Percentiles rank a stretch among this genome's conserved stretches.
Evolutionary conservation across 1,139 yeast genomes (phyloP).

Genomic region (Citeromyces hawaiiensis): DNA sequence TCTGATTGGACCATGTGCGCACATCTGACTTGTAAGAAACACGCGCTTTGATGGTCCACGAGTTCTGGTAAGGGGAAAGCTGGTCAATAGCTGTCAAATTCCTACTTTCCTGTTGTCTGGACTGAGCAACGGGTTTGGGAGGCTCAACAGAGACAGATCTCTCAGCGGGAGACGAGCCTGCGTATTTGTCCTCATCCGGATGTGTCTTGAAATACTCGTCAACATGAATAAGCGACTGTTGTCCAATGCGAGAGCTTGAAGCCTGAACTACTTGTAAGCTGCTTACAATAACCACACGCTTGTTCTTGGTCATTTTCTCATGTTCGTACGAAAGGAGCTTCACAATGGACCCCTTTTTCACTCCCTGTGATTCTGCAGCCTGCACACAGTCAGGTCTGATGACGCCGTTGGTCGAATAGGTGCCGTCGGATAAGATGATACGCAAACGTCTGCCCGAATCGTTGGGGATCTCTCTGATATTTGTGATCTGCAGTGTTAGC

Average conservation of each 20-base stretch:
- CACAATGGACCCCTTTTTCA: conserved; percentile 23
- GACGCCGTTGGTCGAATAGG: conserved; percentile 47
- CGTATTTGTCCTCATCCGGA: conserved; percentile 33
- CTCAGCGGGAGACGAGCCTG: conserved; percentile 13
- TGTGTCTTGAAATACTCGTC: conserved; percentile 42
- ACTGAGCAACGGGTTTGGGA: conserved; percentile 7
- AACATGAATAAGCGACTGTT: conserved; percentile 23
- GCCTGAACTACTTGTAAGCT: conserved; percentile 32
- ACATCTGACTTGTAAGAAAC: conserved; percentile 81
- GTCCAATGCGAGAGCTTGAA: conserved; percentile 26
- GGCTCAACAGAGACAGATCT: neutral
- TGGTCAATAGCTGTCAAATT: conserved; percentile 66
- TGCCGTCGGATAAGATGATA: conserved; percentile 53
- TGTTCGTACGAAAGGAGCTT: conserved; percentile 16
- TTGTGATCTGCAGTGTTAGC: conserved; percentile 32
- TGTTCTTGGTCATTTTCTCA: conserved; percentile 32
- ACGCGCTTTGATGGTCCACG: conserved; percentile 89
- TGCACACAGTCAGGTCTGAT: conserved; percentile 46
- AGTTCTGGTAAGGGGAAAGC: conserved; percentile 80
- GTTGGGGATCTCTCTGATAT: conserved; percentile 28
- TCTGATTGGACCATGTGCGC: conserved; percentile 75
- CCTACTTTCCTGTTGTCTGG: conserved; percentile 13
- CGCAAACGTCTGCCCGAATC: conserved; percentile 36
- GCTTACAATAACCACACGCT: conserved; percentile 41
- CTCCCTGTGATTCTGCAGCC: conserved; percentile 31